Conservation (phyloP, 2,329 filamentous ascomycete species). For the Bimuria novae-zelandiae region DNA sequence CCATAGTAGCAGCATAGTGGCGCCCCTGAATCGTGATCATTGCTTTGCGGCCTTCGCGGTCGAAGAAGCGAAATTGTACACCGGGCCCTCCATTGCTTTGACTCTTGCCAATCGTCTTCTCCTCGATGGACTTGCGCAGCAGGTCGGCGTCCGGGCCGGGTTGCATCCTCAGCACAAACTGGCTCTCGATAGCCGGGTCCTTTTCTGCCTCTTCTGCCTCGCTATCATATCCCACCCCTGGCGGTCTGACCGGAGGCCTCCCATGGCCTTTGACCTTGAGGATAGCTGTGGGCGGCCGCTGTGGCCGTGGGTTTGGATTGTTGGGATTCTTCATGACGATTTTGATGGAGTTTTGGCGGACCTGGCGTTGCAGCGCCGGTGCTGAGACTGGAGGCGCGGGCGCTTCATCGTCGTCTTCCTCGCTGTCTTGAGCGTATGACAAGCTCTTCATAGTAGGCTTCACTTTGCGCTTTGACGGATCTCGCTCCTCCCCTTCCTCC, state of each 20-base stretch:
- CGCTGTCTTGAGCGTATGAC: constrained; percentile 24
- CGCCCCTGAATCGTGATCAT: constrained; percentile 71
- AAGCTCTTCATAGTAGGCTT: constrained; percentile 42
- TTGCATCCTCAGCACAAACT: constrained; percentile 86
- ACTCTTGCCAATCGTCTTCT: constrained; percentile 74
- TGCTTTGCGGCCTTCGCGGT: constrained; percentile 72
- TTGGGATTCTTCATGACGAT: constrained; percentile 34
- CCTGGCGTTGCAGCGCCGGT: constrained; percentile 11
- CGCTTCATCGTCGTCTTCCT: constrained; percentile 31
- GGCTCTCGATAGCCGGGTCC: constrained; percentile 87
- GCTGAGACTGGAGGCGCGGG: constrained; percentile 5
- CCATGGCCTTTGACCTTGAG: constrained; percentile 42
- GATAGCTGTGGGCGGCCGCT: constrained; percentile 28
- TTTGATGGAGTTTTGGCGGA: constrained; percentile 33
- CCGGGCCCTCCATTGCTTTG: constrained; percentile 71
- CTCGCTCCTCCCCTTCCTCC: constrained; percentile 40
- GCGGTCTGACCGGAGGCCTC: constrained; percentile 55
- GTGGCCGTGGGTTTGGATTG: not conserved
- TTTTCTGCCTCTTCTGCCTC: constrained; percentile 88
- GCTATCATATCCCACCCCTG: constrained; percentile 93
- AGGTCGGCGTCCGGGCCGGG: constrained; percentile 87
- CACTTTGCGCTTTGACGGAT: constrained; percentile 41
- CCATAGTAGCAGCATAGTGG: constrained; percentile 75
- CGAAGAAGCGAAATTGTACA: constrained; percentile 79
- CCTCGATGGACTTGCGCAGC: constrained; percentile 73